Conservation (phyloP, 495 filamentous ascomycete genomes). For the Neurospora sublineolata region DNA sequence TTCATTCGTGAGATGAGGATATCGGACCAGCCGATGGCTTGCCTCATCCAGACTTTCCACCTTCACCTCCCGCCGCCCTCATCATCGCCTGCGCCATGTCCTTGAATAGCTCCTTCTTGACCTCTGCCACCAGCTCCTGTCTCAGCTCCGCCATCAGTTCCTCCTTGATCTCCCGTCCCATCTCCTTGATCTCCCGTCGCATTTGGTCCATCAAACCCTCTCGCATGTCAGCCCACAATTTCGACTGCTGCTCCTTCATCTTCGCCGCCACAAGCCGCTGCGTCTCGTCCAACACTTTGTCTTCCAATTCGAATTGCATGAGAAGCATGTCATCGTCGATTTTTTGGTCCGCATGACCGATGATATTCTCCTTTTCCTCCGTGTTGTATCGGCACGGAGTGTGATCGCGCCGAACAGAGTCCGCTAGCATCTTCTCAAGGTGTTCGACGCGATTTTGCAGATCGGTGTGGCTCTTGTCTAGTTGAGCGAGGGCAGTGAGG, state of each 20-base stretch:
- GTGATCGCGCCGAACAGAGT: background rate
- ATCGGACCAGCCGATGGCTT: background rate
- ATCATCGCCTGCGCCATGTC: constrained; percentile 8
- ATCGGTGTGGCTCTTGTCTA: background rate
- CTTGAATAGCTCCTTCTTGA: constrained; percentile 1
- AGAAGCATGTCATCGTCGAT: constrained; percentile 1
- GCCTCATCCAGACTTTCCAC: background rate
- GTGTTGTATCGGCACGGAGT: constrained; percentile 1
- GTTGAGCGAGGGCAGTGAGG: background rate
- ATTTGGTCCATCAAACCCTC: constrained; percentile 1
- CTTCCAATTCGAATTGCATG: background rate
- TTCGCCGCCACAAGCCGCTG: background rate
- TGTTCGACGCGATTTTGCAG: background rate
- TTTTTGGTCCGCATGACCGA: background rate
- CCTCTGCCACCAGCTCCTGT: constrained; percentile 1
- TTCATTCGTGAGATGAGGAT: background rate
- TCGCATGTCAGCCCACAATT: background rate
- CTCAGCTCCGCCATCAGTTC: background rate
- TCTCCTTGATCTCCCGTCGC: background rate
- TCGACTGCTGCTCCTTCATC: background rate
- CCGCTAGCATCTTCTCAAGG: background rate
- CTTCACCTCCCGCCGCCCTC: background rate
- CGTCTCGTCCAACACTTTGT: background rate
- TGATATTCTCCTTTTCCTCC: background rate
- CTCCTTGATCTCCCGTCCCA: background rate